phyloP scores from a whole-genome alignment of 2,329 filamentous ascomycete species.

The Colletotrichum musicola region DNA sequence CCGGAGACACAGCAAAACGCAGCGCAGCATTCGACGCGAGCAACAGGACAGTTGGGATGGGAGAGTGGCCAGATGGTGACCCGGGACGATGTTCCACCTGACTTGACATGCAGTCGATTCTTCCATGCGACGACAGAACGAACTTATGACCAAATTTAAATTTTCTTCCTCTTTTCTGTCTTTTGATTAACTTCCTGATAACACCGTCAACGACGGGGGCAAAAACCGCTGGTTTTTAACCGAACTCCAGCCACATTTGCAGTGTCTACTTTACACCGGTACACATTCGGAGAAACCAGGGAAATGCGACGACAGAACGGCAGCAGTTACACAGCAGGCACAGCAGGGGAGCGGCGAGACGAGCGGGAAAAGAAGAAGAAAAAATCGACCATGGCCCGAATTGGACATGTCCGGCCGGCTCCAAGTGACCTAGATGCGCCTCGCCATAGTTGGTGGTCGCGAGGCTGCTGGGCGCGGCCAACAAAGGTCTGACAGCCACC shows the following conservation, averaged over 20 bases:
- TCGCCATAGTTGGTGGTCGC: constrained; percentile 38
- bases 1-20: constrained; percentile 1
- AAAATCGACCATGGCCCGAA: constrained; percentile 24
- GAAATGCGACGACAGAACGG: not conserved
- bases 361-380: constrained; percentile 20
- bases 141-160: constrained; percentile 5
- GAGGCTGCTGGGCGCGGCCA: constrained; percentile 33
- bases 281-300: no score
- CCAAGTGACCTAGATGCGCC: constrained; percentile 36
- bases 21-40: constrained; percentile 5
- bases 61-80: constrained; percentile 11
- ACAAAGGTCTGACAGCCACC: constrained; percentile 40
- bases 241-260: no score
- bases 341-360: constrained; percentile 25
- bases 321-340: constrained; percentile 32
- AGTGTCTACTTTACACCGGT: no score
- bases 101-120: constrained; percentile 35
- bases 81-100: constrained; percentile 13
- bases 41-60: not conserved
- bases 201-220: no score
- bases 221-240: no score
- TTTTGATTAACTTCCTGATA: no score
- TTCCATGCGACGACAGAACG: constrained; percentile 32
- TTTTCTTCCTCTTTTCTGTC: no score
- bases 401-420: constrained; percentile 25